Conservation (phyloP, 768 basidiomycete species). For the Phaeotremella skinneri region DNA sequence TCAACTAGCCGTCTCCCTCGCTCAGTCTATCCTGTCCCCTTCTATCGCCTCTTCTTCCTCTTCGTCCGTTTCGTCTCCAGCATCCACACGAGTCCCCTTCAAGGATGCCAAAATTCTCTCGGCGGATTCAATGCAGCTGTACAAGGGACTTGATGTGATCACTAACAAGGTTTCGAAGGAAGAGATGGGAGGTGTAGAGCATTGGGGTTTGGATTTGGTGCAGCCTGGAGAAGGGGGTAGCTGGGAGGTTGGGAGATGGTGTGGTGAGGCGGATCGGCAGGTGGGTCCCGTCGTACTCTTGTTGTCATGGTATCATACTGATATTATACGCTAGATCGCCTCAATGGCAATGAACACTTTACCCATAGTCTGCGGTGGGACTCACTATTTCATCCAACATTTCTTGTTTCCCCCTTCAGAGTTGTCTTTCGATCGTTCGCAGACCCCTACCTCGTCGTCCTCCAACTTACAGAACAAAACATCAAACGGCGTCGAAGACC, state of each 20-base stretch:
- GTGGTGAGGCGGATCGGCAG: slow-evolving; percentile 70
- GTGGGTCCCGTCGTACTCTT: slow-evolving; percentile 57
- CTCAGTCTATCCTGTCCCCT: slow-evolving; percentile 63
- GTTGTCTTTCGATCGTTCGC: slow-evolving; percentile 30
- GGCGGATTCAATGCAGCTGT: slow-evolving; percentile 97
- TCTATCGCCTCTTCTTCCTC: slow-evolving; percentile 65
- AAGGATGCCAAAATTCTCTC: slow-evolving; percentile 64
- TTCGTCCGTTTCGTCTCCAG: slow-evolving; percentile 66
- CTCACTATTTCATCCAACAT: slow-evolving; percentile 96
- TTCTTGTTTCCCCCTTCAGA: slow-evolving; percentile 69
- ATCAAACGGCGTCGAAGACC: not conserved
- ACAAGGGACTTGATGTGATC: slow-evolving; percentile 82
- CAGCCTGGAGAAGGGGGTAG: slow-evolving; percentile 67
- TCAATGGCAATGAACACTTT: slow-evolving; percentile 55
- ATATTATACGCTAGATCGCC: slow-evolving; percentile 56
- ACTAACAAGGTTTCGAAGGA: slow-evolving; percentile 83
- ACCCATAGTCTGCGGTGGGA: slow-evolving; percentile 92
- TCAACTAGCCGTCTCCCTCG: slow-evolving; percentile 82
- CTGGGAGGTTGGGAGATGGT: slow-evolving; percentile 61
- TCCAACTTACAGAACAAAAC: not conserved
- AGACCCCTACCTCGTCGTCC: not conserved
- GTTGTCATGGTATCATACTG: not conserved
- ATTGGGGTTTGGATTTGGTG: slow-evolving; percentile 85
- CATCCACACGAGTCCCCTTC: slow-evolving; percentile 59
- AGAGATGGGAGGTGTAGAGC: slow-evolving; percentile 77